A percentile compares a stretch with the other conserved stretches of the same genome.
Conservation (phyloP, 192 early-diverging fungal genomes). For the Backusella parvicylindrica region DNA sequence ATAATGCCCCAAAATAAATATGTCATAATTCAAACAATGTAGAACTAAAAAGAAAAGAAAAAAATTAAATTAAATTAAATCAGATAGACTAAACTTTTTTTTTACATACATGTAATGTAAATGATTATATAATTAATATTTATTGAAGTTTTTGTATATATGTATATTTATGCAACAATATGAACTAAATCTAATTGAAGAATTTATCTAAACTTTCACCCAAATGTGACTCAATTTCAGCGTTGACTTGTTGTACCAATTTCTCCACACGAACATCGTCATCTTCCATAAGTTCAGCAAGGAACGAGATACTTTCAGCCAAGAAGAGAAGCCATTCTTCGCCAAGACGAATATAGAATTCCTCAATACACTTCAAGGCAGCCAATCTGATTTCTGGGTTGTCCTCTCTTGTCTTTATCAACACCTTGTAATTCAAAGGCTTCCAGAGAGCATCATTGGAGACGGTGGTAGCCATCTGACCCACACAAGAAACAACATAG, state of each 20-base stretch:
- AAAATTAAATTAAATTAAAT: too few species aligned
- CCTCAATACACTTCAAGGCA: constrained; percentile 66
- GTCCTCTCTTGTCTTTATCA: constrained; percentile 78
- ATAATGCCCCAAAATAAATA: not conserved
- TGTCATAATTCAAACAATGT: not conserved
- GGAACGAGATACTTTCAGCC: constrained; percentile 91
- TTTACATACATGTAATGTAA: too few species aligned
- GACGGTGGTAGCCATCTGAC: constrained; percentile 75
- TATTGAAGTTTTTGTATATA: not conserved
- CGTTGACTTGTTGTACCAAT: constrained; percentile 75
- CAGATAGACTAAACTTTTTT: too few species aligned
- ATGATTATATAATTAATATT: not conserved
- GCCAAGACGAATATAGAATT: constrained; percentile 84
- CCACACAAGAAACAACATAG: constrained; percentile 73
- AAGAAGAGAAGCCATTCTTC: constrained; percentile 91
- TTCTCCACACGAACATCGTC: constrained; percentile 82
- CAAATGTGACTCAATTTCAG: constrained; percentile 84
- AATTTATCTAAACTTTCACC: constrained; percentile 90
- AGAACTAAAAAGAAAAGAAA: not conserved
- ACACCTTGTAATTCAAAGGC: constrained; percentile 74
- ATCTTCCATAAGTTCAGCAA: constrained; percentile 96
- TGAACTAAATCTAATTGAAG: constrained; percentile 50
- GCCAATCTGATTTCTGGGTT: constrained; percentile 66
- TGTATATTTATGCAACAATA: not conserved
- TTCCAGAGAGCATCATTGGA: constrained; percentile 86